Evolutionary conservation across 2,329 filamentous ascomycete species (phyloP).

Genomic region (Clonostachys chloroleuca): DNA sequence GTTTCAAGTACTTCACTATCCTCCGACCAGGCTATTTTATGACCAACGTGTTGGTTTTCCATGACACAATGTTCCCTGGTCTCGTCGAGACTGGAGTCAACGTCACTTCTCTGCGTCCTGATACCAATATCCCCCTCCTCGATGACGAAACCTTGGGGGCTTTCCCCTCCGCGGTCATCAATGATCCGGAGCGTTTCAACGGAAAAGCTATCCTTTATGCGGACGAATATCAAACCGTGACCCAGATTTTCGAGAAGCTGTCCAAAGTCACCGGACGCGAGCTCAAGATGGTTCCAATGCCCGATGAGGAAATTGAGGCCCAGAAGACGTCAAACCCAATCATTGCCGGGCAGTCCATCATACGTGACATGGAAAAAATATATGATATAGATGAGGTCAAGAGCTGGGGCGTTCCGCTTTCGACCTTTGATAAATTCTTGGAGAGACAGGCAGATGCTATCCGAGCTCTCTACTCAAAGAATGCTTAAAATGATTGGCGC

Average conservation of each 20-base stretch:
- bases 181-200: conserved; percentile 32
- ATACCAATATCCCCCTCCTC: conserved; percentile 33
- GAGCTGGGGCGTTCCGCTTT: conserved; percentile 31
- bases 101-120: conserved; percentile 22
- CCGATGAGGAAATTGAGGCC: conserved; percentile 31
- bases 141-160: conserved; percentile 41
- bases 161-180: conserved; percentile 36
- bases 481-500: no score
- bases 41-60: conserved; percentile 41
- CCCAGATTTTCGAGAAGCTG: conserved; percentile 28
- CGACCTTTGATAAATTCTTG: conserved; percentile 37
- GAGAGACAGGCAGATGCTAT: conserved; percentile 24
- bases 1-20: conserved; percentile 39
- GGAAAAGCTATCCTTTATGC: conserved; percentile 30
- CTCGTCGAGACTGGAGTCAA: conserved; percentile 30
- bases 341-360: conserved; percentile 22
- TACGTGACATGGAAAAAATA: background rate
- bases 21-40: conserved; percentile 47
- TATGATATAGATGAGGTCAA: conserved; percentile 23
- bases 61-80: conserved; percentile 26
- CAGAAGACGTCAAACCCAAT: conserved; percentile 28
- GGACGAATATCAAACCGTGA: conserved; percentile 28
- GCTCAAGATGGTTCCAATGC: conserved; percentile 28
- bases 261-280: conserved; percentile 22
- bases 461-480: no score